A percentile compares a stretch with the other conserved stretches of the same genome.
These are phyloP conservation scores for Nelumbo lutea DNA, from an alignment of 164 flowering plant species.

Conservation along the genomic window DNA sequence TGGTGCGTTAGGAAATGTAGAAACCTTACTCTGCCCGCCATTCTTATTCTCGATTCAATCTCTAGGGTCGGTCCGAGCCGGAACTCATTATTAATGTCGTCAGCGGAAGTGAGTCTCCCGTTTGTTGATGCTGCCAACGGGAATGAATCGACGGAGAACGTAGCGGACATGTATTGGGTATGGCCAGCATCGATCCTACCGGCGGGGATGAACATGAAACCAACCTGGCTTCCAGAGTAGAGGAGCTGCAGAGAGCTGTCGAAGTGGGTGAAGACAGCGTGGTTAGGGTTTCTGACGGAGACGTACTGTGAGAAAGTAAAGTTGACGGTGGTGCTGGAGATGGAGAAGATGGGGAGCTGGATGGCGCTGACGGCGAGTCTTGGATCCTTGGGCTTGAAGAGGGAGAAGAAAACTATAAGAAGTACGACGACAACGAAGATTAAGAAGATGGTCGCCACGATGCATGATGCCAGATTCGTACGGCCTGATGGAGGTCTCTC, in stretches of 20 bases:
- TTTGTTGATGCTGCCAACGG: constrained; percentile 28
- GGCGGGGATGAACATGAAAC: constrained; percentile 95
- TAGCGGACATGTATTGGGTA: constrained; percentile 79
- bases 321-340: constrained; percentile 59
- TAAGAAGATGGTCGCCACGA: constrained; percentile 77
- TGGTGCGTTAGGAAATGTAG: constrained; percentile 76
- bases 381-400: constrained; percentile 81
- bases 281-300: constrained; percentile 78
- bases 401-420: constrained; percentile 72
- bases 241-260: constrained; percentile 81
- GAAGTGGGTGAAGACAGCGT: constrained; percentile 77
- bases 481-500: constrained; percentile 36
- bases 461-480: constrained; percentile 82
- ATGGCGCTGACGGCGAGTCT: constrained; percentile 60
- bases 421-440: constrained; percentile 50
- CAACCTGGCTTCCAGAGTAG: constrained; percentile 70
- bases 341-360: constrained; percentile 70
- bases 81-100: constrained; percentile 17
- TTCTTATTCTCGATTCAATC: constrained; percentile 61
- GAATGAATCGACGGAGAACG: constrained; percentile 71
- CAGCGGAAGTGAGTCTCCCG: constrained; percentile 13
- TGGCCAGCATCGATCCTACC: constrained; percentile 67
- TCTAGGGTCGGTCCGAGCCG: constrained; percentile 57
- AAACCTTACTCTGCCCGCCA: constrained; percentile 78
- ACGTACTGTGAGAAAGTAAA: constrained; percentile 87